Evolutionary conservation across 2,329 filamentous ascomycete species (phyloP).

Genomic region (Penicillium sp.): DNA sequence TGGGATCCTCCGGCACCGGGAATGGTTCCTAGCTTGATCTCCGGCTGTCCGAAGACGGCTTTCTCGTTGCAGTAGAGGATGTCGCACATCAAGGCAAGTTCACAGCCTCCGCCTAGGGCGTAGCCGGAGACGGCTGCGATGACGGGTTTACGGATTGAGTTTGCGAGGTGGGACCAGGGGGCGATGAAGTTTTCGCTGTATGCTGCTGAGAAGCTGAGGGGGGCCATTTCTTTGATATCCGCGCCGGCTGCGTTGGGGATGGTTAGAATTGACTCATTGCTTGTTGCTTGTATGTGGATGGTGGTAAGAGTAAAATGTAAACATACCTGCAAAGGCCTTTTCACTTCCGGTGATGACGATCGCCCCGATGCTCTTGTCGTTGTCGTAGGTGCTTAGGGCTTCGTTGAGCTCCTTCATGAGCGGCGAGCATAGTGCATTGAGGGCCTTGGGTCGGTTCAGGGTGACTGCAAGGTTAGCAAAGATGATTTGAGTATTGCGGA

Average conservation of each 20-base stretch:
- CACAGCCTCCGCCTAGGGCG: conserved; percentile 91
- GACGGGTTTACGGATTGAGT: conserved; percentile 85
- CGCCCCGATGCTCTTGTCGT: conserved; percentile 67
- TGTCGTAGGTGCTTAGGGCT: conserved; percentile 70
- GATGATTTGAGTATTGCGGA: no score
- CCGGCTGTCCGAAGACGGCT: conserved; percentile 93
- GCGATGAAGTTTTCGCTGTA: conserved; percentile 94
- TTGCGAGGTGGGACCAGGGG: conserved; percentile 84
- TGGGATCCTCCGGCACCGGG: conserved; percentile 92
- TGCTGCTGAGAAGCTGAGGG: conserved; percentile 82
- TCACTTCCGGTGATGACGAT: conserved; percentile 87
- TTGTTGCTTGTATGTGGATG: no score
- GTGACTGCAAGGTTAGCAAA: conserved; percentile 62
- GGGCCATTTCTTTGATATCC: conserved; percentile 99
- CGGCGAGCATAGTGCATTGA: conserved; percentile 90
- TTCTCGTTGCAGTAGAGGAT: conserved; percentile 84
- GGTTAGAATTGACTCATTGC: neutral
- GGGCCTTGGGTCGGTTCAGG: conserved; percentile 88
- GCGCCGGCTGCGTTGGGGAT: conserved; percentile 65
- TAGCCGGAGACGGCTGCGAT: conserved; percentile 94
- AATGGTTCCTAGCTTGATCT: conserved; percentile 92
- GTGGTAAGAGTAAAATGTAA: neutral
- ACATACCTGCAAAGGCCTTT: conserved; percentile 74
- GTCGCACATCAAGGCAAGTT: conserved; percentile 97
- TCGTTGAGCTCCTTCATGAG: conserved; percentile 88